Evolutionary conservation across 805 yeast genomes (phyloP).

Genomic region (Pichia nanzhaoensis): DNA sequence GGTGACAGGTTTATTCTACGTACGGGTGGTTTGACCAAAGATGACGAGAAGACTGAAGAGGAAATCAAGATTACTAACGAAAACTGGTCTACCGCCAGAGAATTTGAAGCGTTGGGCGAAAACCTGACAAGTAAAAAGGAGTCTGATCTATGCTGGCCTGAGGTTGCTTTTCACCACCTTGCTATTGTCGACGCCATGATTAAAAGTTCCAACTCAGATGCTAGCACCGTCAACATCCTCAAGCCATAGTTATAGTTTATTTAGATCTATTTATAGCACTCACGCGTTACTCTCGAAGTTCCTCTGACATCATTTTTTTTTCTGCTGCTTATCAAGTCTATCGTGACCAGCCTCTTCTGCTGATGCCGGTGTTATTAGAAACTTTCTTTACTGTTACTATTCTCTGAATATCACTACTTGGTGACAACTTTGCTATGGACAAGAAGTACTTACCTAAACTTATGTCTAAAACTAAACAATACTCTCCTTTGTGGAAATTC

Average conservation of each 20-base stretch:
- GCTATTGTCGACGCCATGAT: slow-evolving; percentile 85
- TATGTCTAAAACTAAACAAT: no score
- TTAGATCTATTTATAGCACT: neutral
- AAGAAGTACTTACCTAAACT: neutral
- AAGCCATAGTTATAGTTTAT: slow-evolving; percentile 4
- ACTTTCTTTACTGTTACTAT: neutral
- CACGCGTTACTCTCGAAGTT: neutral
- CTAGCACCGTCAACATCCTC: slow-evolving; percentile 29
- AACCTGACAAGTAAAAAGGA: slow-evolving; percentile 23
- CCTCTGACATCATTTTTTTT: no score
- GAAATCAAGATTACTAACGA: slow-evolving; percentile 38
- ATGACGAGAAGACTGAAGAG: slow-evolving; percentile 35
- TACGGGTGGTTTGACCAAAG: slow-evolving; percentile 51
- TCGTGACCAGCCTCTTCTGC: neutral
- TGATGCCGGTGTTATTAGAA: neutral
- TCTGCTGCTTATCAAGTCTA: no score
- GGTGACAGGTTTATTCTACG: slow-evolving; percentile 33
- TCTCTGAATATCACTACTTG: neutral
- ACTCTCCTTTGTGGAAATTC: slow-evolving; percentile 3
- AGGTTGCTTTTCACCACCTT: slow-evolving; percentile 82
- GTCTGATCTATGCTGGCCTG: slow-evolving; percentile 44
- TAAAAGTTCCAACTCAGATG: slow-evolving; percentile 52
- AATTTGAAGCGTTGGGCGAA: slow-evolving; percentile 43
- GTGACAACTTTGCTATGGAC: neutral
- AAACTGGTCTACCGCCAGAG: slow-evolving; percentile 35